Percentiles rank a stretch among this genome's conserved stretches.
Evolutionary conservation across 345 rosid genomes (phyloP).

Genomic region (Firmiana major): DNA sequence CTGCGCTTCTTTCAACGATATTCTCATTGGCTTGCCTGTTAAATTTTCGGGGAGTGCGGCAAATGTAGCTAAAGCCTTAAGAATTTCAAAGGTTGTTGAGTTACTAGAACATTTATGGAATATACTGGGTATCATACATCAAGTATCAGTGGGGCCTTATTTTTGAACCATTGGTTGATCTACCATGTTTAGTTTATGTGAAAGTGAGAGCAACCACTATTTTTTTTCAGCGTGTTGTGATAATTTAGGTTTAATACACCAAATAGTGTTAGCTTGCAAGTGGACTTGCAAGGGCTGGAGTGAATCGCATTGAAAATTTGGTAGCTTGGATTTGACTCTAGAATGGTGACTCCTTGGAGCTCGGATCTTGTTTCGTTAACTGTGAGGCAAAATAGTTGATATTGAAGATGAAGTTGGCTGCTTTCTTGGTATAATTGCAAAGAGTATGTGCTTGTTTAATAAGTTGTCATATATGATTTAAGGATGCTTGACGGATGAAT

Average conservation of each 20-base stretch:
- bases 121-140: too few species aligned
- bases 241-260: not conserved
- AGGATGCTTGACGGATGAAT: not conserved
- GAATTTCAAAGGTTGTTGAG: too few species aligned
- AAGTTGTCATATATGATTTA: not conserved
- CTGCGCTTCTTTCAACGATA: too few species aligned
- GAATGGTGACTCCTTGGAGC: not conserved
- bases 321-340: not conserved
- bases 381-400: not conserved
- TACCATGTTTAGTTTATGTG: not conserved
- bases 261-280: not conserved
- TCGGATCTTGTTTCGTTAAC: not conserved
- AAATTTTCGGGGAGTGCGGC: too few species aligned
- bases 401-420: not conserved
- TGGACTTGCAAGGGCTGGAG: not conserved
- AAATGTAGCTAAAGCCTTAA: too few species aligned
- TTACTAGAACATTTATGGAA: not conserved
- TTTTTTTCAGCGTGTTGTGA: not conserved
- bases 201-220: not conserved
- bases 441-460: not conserved
- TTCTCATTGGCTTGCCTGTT: too few species aligned
- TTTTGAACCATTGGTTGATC: not conserved
- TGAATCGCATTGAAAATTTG: not conserved
- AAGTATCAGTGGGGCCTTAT: not conserved
- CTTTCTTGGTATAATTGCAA: not conserved